Evolutionary conservation across 345 rosid genomes (phyloP).

Genomic region (Acer campestre): DNA sequence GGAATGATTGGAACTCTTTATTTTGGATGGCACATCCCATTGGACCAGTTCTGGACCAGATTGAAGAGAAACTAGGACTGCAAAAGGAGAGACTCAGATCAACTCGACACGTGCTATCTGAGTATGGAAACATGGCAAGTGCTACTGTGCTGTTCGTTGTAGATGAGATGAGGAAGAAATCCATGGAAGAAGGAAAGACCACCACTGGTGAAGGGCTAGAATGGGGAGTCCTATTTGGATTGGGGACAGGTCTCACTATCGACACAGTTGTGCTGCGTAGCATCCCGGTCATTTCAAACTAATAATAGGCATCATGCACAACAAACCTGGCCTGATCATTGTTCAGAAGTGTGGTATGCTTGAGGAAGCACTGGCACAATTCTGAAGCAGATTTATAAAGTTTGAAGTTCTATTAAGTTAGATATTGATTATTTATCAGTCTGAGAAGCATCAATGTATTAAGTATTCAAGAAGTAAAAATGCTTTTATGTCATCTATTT

Average conservation of each 20-base stretch:
- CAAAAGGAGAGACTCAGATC: conserved; percentile 21
- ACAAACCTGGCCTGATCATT: neutral
- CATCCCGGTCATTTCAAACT: conserved; percentile 1
- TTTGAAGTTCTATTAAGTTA: too few relatives aligned
- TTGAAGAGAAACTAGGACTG: conserved; percentile 22
- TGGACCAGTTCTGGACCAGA: conserved; percentile 27
- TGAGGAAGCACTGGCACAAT: neutral
- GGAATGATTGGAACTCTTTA: conserved; percentile 29
- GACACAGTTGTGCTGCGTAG: conserved; percentile 14
- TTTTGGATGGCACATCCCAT: conserved; percentile 33
- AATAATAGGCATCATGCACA: neutral
- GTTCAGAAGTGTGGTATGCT: neutral
- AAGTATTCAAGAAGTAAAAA: neutral
- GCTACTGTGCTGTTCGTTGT: conserved; percentile 31
- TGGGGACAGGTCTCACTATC: conserved; percentile 32
- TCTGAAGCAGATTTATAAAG: too few relatives aligned
- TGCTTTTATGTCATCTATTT: neutral
- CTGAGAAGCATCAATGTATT: neutral
- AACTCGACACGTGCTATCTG: conserved; percentile 16
- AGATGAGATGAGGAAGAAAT: conserved; percentile 31
- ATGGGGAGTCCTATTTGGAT: conserved; percentile 31
- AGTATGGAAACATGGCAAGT: conserved; percentile 33
- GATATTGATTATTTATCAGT: too few relatives aligned
- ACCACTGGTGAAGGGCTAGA: conserved; percentile 33
- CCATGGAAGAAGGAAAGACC: conserved; percentile 15